Evolutionary conservation across 192 early-diverging fungal species (phyloP).

Genomic region (Entrophospora sp.): DNA sequence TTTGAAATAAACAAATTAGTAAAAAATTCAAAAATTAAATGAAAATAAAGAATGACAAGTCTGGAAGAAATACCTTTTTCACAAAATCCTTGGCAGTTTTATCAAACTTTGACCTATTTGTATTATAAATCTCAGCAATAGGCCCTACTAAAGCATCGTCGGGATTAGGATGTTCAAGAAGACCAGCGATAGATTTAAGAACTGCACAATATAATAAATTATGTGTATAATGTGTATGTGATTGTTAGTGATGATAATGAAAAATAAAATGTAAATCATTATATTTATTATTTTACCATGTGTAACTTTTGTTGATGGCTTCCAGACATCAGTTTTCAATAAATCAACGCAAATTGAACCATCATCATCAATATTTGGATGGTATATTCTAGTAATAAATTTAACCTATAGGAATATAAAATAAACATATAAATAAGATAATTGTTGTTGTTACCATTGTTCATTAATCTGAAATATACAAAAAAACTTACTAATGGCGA

Average conservation of each 20-base stretch:
- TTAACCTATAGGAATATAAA: background rate
- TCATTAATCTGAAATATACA: no score
- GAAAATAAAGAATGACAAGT: no score
- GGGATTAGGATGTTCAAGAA: conserved; percentile 70
- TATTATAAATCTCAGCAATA: conserved; percentile 66
- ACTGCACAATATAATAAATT: conserved; percentile 32
- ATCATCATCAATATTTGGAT: conserved; percentile 75
- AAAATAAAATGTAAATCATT: no score
- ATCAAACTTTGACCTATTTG: conserved; percentile 50
- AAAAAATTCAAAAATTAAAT: no score
- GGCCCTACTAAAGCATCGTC: conserved; percentile 70
- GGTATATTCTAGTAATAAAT: conserved; percentile 72
- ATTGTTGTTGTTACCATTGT: no score
- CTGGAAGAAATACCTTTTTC: no score
- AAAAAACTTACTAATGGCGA: conserved; percentile 53
- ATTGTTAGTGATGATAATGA: no score
- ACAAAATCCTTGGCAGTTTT: conserved; percentile 68
- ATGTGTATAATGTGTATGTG: no score
- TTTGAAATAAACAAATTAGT: no score
- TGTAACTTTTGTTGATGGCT: conserved; percentile 63
- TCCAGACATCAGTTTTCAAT: conserved; percentile 77
- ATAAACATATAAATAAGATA: no score
- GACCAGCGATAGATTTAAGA: conserved; percentile 47
- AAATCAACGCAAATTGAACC: conserved; percentile 69
- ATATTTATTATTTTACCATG: no score